These are phyloP conservation scores for Globisporangium camurandrum DNA, from an alignment of 352 stramenopile species.

Conservation along the genomic window DNA sequence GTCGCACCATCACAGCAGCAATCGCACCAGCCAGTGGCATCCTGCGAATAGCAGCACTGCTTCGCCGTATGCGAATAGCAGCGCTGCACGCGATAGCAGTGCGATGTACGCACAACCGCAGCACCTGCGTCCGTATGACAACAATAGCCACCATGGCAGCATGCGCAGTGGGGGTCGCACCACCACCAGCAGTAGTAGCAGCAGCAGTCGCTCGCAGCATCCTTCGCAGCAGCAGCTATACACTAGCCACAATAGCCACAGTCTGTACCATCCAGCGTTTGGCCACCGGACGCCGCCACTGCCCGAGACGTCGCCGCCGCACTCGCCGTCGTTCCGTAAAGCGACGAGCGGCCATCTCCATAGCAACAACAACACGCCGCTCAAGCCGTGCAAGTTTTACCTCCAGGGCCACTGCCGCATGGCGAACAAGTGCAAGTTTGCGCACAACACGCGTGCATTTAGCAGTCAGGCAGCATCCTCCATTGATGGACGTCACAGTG, in stretches of 20 bases:
- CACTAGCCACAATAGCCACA: slow-evolving; percentile 22
- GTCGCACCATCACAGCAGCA: not conserved
- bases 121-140: too few relatives aligned
- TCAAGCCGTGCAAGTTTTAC: slow-evolving; percentile 84
- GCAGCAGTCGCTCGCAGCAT: slow-evolving; percentile 29
- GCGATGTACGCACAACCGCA: too few relatives aligned
- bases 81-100: too few relatives aligned
- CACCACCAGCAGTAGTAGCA: slow-evolving; percentile 12
- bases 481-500: not conserved
- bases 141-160: not conserved
- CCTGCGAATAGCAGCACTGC: too few relatives aligned
- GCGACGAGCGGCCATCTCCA: slow-evolving; percentile 16
- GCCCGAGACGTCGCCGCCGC: slow-evolving; percentile 48
- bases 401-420: slow-evolving; percentile 79
- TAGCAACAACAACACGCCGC: slow-evolving; percentile 11
- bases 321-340: slow-evolving; percentile 52
- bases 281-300: slow-evolving; percentile 50
- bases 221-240: slow-evolving; percentile 29
- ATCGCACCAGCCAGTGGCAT: slow-evolving; percentile 43
- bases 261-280: slow-evolving; percentile 22
- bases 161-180: not conserved
- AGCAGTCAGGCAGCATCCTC: slow-evolving; percentile 9
- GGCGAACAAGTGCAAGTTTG: slow-evolving; percentile 83
- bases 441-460: slow-evolving; percentile 37
- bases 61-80: too few relatives aligned